These are phyloP conservation scores for Medicago lupulina DNA, from an alignment of 306 rosid genomes.

Conservation along the genomic window DNA sequence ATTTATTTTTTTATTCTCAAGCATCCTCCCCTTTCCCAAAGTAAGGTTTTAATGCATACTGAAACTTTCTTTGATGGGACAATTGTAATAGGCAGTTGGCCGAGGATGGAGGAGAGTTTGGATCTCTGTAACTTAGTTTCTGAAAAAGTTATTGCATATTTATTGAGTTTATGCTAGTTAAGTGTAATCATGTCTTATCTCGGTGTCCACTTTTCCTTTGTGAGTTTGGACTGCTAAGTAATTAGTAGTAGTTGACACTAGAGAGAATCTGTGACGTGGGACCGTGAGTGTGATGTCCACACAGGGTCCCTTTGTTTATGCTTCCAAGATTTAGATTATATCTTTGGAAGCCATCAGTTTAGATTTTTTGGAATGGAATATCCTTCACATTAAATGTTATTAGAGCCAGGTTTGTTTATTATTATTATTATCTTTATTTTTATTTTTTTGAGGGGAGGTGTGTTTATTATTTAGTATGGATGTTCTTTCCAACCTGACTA, in stretches of 20 bases:
- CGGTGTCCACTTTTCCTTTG: slow-evolving; percentile 1
- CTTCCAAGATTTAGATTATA: neutral
- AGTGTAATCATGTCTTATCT: slow-evolving; percentile 16
- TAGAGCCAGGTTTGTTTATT: neutral
- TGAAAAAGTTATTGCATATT: slow-evolving; percentile 16
- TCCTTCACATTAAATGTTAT: slow-evolving; percentile 11
- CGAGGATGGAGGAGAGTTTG: slow-evolving; percentile 2
- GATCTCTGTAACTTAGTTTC: slow-evolving; percentile 19
- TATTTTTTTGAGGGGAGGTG: neutral
- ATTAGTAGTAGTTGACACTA: neutral
- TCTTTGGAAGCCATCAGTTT: neutral
- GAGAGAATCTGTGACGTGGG: neutral
- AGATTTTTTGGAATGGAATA: neutral
- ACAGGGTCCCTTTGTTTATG: slow-evolving; percentile 2
- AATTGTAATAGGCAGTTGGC: neutral
- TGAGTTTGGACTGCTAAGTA: neutral
- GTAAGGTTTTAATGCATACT: neutral
- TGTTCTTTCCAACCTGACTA: slow-evolving; percentile 20
- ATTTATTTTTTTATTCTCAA: neutral
- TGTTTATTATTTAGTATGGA: neutral
- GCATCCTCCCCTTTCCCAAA: neutral
- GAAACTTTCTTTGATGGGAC: neutral
- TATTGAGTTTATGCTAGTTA: neutral
- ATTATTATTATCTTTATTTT: neutral
- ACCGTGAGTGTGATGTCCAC: neutral